Evolutionary conservation across 75 land plant genomes (phyloP).

Genomic region (Larix kaempferi): DNA sequence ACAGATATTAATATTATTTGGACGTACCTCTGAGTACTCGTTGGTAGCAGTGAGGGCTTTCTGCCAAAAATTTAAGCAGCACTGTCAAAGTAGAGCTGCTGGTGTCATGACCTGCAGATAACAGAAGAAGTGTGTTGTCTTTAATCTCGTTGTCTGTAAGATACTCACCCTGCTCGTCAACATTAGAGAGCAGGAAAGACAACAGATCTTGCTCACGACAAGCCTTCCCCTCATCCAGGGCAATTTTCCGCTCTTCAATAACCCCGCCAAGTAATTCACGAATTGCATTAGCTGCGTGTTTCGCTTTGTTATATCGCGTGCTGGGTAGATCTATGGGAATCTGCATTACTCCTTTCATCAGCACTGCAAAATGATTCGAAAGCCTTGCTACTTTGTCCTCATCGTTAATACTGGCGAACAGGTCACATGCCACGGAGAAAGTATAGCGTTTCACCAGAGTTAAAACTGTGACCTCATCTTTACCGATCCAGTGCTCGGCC

Average conservation of each 20-base stretch:
- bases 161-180: background rate
- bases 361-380: background rate
- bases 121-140: slow-evolving; percentile 28
- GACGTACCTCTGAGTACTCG: slow-evolving; percentile 33
- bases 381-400: background rate
- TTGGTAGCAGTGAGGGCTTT: slow-evolving; percentile 23
- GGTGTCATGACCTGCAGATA: slow-evolving; percentile 50
- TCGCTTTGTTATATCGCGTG: slow-evolving; percentile 19
- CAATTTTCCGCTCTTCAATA: slow-evolving; percentile 11
- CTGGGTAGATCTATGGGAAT: slow-evolving; percentile 29
- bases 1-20: too few relatives aligned
- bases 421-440: slow-evolving; percentile 16
- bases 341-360: slow-evolving; percentile 12
- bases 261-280: background rate
- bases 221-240: background rate
- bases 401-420: slow-evolving; percentile 19
- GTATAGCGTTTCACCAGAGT: slow-evolving; percentile 29
- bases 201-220: slow-evolving; percentile 17
- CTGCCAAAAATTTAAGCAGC: slow-evolving; percentile 23
- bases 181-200: slow-evolving; percentile 18
- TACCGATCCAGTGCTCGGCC: slow-evolving; percentile 11
- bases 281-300: slow-evolving; percentile 6
- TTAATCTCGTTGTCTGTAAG: slow-evolving; percentile 39
- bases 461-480: slow-evolving; percentile 14
- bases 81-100: slow-evolving; percentile 22